Conservation (phyloP, 495 filamentous ascomycete species). For the Pyronema domesticum region DNA sequence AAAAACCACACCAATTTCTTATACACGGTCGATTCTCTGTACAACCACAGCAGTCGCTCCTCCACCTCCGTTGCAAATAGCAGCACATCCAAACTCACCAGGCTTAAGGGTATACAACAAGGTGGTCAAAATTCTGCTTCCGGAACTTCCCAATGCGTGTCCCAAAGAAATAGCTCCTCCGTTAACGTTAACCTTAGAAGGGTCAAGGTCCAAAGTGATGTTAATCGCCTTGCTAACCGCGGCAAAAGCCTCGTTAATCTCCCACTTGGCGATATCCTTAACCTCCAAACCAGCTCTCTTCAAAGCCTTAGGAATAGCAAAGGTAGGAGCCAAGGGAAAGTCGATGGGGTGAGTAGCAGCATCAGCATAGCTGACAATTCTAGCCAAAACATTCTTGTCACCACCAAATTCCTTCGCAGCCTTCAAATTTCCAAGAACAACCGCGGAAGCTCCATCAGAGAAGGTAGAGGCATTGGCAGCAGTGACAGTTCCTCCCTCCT, state of each 20-base stretch:
- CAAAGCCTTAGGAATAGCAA: constrained; percentile 81
- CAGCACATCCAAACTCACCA: constrained; percentile 85
- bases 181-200: constrained; percentile 63
- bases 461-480: constrained; percentile 84
- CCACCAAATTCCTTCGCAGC: constrained; percentile 57
- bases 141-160: constrained; percentile 85
- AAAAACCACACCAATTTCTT: background rate
- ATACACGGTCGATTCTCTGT: constrained; percentile 47
- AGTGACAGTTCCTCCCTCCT: constrained; percentile 77
- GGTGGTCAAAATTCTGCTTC: constrained; percentile 78
- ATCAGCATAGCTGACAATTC: constrained; percentile 72
- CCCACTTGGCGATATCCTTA: constrained; percentile 82
- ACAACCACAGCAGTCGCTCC: constrained; percentile 85
- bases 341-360: constrained; percentile 86
- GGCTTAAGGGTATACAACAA: constrained; percentile 75
- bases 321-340: constrained; percentile 83
- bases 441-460: constrained; percentile 85
- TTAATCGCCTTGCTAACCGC: constrained; percentile 91
- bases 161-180: constrained; percentile 91
- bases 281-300: constrained; percentile 72
- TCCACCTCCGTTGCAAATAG: constrained; percentile 93
- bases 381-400: constrained; percentile 52
- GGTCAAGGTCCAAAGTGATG: constrained; percentile 67
- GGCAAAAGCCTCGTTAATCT: constrained; percentile 97
- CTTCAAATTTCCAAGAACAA: constrained; percentile 63